Conservation (phyloP, 495 filamentous ascomycete genomes). For the Delitschia confertaspora region DNA sequence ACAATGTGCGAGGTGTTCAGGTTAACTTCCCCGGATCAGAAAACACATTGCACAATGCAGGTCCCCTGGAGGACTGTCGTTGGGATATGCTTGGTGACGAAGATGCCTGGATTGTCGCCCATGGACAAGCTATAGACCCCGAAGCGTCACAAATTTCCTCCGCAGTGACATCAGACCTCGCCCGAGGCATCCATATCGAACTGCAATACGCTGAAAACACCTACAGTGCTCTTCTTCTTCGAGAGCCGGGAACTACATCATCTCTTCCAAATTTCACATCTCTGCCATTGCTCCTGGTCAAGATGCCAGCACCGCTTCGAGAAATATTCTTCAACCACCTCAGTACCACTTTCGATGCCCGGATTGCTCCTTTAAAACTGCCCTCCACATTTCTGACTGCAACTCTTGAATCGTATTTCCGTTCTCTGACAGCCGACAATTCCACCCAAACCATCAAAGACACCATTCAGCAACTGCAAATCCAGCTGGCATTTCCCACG, state of each 20-base stretch:
- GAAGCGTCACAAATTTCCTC: slow-evolving; percentile 10
- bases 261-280: slow-evolving; percentile 26
- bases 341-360: slow-evolving; percentile 29
- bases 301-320: slow-evolving; percentile 31
- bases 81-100: slow-evolving; percentile 32
- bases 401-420: slow-evolving; percentile 26
- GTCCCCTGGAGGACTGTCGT: slow-evolving; percentile 28
- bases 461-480: slow-evolving; percentile 22
- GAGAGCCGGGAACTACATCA: slow-evolving; percentile 18
- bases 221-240: slow-evolving; percentile 31
- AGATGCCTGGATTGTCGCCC: slow-evolving; percentile 23
- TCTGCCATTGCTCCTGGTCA: slow-evolving; percentile 31
- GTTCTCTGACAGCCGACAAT: slow-evolving; percentile 3
- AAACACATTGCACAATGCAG: slow-evolving; percentile 13
- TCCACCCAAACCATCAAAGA: slow-evolving; percentile 20
- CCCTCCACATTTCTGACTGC: slow-evolving; percentile 26
- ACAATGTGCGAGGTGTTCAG: slow-evolving; percentile 31
- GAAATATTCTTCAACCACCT: slow-evolving; percentile 33
- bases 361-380: slow-evolving; percentile 25
- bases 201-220: slow-evolving; percentile 27
- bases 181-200: slow-evolving; percentile 27
- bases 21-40: slow-evolving; percentile 21
- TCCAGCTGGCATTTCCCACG: slow-evolving; percentile 31
- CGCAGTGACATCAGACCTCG: slow-evolving; percentile 8
- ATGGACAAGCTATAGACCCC: slow-evolving; percentile 10